These are phyloP conservation scores for Colletotrichum eremochloae DNA, from an alignment of 2,329 filamentous ascomycete genomes.

Conservation along the genomic window DNA sequence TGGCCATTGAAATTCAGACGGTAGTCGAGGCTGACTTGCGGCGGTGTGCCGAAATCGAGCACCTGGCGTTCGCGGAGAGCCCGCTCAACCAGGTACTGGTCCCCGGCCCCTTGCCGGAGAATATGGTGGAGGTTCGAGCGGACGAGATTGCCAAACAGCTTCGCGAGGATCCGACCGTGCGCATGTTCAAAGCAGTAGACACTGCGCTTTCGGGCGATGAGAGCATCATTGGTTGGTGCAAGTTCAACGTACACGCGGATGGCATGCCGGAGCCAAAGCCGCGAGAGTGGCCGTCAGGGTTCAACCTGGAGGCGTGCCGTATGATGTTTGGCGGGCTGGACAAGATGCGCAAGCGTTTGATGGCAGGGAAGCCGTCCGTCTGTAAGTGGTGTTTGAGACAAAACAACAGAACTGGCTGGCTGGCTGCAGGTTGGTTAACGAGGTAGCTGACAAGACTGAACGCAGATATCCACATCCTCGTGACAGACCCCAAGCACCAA, in stretches of 20 bases:
- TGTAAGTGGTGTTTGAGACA: constrained; percentile 48
- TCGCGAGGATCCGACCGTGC: constrained; percentile 35
- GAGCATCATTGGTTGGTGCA: constrained; percentile 52
- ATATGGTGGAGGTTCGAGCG: constrained; percentile 44
- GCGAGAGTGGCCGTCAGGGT: constrained; percentile 47
- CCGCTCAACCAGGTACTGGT: constrained; percentile 43
- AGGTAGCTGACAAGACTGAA: constrained; percentile 15
- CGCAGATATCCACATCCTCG: constrained; percentile 54
- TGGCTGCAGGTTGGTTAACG: not conserved
- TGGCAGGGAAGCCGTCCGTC: constrained; percentile 50
- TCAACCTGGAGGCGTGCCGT: constrained; percentile 52
- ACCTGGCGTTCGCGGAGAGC: constrained; percentile 26
- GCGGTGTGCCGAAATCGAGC: constrained; percentile 40
- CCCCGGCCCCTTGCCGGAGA: constrained; percentile 49
- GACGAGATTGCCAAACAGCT: constrained; percentile 43
- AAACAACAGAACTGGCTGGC: too few relatives aligned
- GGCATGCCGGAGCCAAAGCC: constrained; percentile 45
- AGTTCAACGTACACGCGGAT: constrained; percentile 53
- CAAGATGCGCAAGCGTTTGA: constrained; percentile 48
- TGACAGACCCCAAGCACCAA: constrained; percentile 55
- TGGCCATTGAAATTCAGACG: constrained; percentile 40
- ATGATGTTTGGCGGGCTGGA: constrained; percentile 51
- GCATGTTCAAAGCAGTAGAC: constrained; percentile 41
- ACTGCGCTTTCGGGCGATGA: constrained; percentile 43
- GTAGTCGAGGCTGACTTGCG: constrained; percentile 30